Conservation (phyloP, 164 flowering plant species). For the Protea cynaroides region DNA sequence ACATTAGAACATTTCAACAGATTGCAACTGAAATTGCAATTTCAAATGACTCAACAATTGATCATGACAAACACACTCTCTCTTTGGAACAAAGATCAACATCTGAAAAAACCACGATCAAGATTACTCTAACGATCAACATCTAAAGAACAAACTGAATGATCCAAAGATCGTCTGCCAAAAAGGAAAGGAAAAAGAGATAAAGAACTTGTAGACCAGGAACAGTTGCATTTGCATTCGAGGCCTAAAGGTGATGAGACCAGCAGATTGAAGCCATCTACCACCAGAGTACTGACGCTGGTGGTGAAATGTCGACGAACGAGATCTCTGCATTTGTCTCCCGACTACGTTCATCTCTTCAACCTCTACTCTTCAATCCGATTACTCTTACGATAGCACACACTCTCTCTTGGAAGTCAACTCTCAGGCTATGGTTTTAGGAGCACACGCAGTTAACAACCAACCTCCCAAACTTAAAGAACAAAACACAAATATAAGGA, state of each 20-base stretch:
- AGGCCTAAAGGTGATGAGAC: conserved; percentile 50
- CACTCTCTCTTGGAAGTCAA: not conserved
- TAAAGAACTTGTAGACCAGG: conserved; percentile 36
- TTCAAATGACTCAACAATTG: not conserved
- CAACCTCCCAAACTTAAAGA: not conserved
- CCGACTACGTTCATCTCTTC: conserved; percentile 56
- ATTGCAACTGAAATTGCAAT: not conserved
- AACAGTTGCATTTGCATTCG: conserved; percentile 10
- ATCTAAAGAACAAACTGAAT: not conserved
- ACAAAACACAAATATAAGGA: not conserved
- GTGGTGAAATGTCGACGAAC: conserved; percentile 51
- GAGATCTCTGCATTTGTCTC: conserved; percentile 60
- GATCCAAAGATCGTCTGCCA: not conserved
- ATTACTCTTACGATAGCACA: not conserved
- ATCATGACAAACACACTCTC: not conserved
- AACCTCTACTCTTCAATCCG: conserved; percentile 8
- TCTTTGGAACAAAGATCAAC: too few species aligned
- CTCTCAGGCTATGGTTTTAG: not conserved
- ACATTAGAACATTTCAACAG: not conserved
- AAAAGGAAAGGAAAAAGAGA: conserved; percentile 1
- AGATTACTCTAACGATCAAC: too few species aligned
- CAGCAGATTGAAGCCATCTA: conserved; percentile 65
- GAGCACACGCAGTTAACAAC: not conserved
- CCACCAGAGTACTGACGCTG: conserved; percentile 80
- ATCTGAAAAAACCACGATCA: too few species aligned